A percentile compares a stretch with the other conserved stretches of the same genome.
Conservation (phyloP, 768 basidiomycete species). For the Lactifluus subvellereus region DNA sequence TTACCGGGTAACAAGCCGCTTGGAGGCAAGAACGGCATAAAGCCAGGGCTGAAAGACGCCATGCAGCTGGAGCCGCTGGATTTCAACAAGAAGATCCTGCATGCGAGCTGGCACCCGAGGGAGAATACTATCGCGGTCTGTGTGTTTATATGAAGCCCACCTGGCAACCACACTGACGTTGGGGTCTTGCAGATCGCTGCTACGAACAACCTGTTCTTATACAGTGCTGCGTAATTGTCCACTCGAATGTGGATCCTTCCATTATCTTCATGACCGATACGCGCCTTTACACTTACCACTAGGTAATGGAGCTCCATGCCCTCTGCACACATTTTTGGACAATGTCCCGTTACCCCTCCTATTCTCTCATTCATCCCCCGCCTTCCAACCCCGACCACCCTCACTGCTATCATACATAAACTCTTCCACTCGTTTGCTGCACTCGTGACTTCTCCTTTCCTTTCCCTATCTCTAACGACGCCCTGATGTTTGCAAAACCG, state of each 20-base stretch:
- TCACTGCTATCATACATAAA: constrained; percentile 10
- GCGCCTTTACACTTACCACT: constrained; percentile 3
- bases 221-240: constrained; percentile 50
- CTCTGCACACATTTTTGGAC: constrained; percentile 19
- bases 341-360: constrained; percentile 11
- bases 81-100: constrained; percentile 97
- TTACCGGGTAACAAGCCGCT: constrained; percentile 59
- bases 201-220: constrained; percentile 92
- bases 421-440: constrained; percentile 16
- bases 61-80: constrained; percentile 85
- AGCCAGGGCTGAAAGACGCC: constrained; percentile 72
- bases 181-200: constrained; percentile 72
- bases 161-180: not conserved
- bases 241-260: not conserved
- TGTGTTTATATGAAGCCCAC: constrained; percentile 19
- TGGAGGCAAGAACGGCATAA: constrained; percentile 65
- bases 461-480: not conserved
- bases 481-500: not conserved
- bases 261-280: not conserved
- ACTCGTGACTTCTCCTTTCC: not conserved
- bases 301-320: constrained; percentile 2
- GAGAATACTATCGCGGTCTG: constrained; percentile 97
- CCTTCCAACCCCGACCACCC: not conserved
- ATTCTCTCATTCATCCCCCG: constrained; percentile 5
- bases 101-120: constrained; percentile 94